These are phyloP conservation scores for Tolypocladium ophioglossoides DNA, from an alignment of 2,329 filamentous ascomycete species.

Conservation along the genomic window DNA sequence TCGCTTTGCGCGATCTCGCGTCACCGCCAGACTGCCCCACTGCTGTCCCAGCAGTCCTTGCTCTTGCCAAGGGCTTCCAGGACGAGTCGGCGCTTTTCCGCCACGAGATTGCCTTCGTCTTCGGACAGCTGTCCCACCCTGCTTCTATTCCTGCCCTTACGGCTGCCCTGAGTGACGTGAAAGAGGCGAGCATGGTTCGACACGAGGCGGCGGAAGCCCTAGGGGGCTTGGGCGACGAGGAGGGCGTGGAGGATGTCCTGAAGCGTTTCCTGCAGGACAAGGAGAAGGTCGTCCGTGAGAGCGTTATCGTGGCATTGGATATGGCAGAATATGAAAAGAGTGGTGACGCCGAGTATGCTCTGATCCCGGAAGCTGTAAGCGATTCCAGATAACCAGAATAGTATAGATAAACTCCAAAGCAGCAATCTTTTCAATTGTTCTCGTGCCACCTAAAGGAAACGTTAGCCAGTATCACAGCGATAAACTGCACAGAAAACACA, in stretches of 20 bases:
- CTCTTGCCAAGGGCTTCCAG: slow-evolving; percentile 73
- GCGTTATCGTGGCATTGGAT: slow-evolving; percentile 87
- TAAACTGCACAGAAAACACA: slow-evolving; percentile 16
- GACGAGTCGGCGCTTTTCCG: slow-evolving; percentile 90
- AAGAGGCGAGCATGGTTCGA: slow-evolving; percentile 91
- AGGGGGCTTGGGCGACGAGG: slow-evolving; percentile 85
- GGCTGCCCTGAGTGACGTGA: slow-evolving; percentile 61
- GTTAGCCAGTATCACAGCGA: neutral
- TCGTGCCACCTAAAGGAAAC: slow-evolving; percentile 35
- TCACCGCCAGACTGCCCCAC: slow-evolving; percentile 88
- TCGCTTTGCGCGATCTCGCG: slow-evolving; percentile 86
- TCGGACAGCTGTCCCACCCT: slow-evolving; percentile 89
- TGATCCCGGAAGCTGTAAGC: slow-evolving; percentile 58
- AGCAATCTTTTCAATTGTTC: slow-evolving; percentile 39
- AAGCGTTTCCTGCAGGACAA: slow-evolving; percentile 79
- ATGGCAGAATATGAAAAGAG: slow-evolving; percentile 97
- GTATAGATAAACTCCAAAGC: slow-evolving; percentile 1
- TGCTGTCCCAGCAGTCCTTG: slow-evolving; percentile 74
- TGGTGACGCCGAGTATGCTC: slow-evolving; percentile 80
- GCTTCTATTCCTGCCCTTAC: slow-evolving; percentile 91
- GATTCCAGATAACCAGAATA: slow-evolving; percentile 24
- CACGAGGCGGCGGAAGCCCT: slow-evolving; percentile 96
- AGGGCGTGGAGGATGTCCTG: slow-evolving; percentile 80
- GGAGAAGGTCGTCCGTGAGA: slow-evolving; percentile 89
- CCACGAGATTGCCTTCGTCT: slow-evolving; percentile 97